Conservation (phyloP, 371 early-diverging fungal genomes). For the Chytridium lagenaria region DNA sequence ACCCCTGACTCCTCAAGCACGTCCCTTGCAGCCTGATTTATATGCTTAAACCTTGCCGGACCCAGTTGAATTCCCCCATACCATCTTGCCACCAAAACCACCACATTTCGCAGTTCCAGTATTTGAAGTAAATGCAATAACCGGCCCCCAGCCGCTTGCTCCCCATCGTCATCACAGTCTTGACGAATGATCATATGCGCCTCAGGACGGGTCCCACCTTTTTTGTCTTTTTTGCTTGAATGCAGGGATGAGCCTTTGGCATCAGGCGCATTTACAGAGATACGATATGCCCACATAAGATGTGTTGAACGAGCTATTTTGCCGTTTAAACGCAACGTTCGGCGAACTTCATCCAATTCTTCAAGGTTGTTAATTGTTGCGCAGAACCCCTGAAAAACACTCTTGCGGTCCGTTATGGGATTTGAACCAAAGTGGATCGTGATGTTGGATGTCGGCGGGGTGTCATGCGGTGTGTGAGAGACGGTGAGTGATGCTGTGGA, state of each 20-base stretch:
- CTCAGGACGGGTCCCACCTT: slow-evolving; percentile 53
- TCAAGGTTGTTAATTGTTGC: slow-evolving; percentile 65
- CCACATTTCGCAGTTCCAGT: slow-evolving; percentile 71
- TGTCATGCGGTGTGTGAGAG: slow-evolving; percentile 56
- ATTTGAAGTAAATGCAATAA: slow-evolving; percentile 79
- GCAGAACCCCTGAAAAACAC: slow-evolving; percentile 84
- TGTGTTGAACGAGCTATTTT: slow-evolving; percentile 87
- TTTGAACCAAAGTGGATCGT: slow-evolving; percentile 46
- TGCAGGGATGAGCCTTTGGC: not conserved
- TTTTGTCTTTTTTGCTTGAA: slow-evolving; percentile 4
- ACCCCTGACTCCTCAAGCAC: slow-evolving; percentile 21
- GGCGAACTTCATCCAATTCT: slow-evolving; percentile 67
- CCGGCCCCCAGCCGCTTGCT: slow-evolving; percentile 64
- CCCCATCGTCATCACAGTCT: slow-evolving; percentile 61
- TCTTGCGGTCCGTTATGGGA: slow-evolving; percentile 81
- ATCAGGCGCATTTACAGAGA: slow-evolving; percentile 35
- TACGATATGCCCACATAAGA: slow-evolving; percentile 88
- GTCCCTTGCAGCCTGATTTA: slow-evolving; percentile 58
- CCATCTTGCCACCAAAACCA: slow-evolving; percentile 89
- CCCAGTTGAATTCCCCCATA: slow-evolving; percentile 88
- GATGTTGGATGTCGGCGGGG: slow-evolving; percentile 34
- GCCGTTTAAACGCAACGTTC: slow-evolving; percentile 70
- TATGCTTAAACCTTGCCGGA: slow-evolving; percentile 88
- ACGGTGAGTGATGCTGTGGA: not conserved
- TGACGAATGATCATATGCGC: slow-evolving; percentile 26